phyloP scores from a whole-genome alignment of 78 protist species.

The Polysphondylium violaceum region DNA sequence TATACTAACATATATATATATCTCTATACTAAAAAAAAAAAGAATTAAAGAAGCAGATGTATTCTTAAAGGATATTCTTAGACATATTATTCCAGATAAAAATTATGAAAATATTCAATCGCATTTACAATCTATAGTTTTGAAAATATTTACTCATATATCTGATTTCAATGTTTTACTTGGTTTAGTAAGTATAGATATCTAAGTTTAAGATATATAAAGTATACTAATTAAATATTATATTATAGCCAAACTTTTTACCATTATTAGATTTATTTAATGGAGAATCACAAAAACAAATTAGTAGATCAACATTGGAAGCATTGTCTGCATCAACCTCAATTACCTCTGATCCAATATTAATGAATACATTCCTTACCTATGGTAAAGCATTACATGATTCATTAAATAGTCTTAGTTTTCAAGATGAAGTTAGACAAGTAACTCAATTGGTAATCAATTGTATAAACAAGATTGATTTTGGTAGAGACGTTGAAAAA shows the following conservation, averaged over 20 bases:
- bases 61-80: slow-evolving; percentile 79
- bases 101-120: slow-evolving; percentile 67
- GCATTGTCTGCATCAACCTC: slow-evolving; percentile 64
- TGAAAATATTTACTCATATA: slow-evolving; percentile 76
- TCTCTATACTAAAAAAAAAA: neutral
- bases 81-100: slow-evolving; percentile 75
- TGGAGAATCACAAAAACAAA: slow-evolving; percentile 81
- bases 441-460: slow-evolving; percentile 61
- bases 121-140: slow-evolving; percentile 84
- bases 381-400: slow-evolving; percentile 88
- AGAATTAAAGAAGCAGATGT: slow-evolving; percentile 76
- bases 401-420: slow-evolving; percentile 76
- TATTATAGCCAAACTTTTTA: slow-evolving; percentile 73
- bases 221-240: neutral
- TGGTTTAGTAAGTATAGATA: slow-evolving; percentile 31
- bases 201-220: neutral
- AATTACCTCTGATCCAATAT: slow-evolving; percentile 79
- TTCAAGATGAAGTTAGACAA: slow-evolving; percentile 88
- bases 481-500: slow-evolving; percentile 86
- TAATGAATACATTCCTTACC: slow-evolving; percentile 79
- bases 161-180: slow-evolving; percentile 69
- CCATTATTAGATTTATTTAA: slow-evolving; percentile 88
- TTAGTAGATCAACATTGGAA: slow-evolving; percentile 73
- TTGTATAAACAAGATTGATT: slow-evolving; percentile 83
- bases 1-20: too few relatives aligned